Evolutionary conservation across 495 filamentous ascomycete genomes (phyloP).

Genomic region (Aspergillus cavernicola): DNA sequence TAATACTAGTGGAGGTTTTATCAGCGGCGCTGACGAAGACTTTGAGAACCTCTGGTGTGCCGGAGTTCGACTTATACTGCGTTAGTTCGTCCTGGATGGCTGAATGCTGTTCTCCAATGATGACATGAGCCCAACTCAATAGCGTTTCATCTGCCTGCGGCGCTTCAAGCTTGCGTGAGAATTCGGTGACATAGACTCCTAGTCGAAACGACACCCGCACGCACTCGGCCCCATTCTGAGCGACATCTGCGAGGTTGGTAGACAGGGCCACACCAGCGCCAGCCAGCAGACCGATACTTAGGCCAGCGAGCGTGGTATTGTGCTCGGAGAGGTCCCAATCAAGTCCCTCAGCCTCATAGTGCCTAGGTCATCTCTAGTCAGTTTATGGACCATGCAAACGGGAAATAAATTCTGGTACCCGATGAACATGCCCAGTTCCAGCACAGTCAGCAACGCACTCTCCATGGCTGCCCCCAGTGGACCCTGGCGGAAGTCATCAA

Average conservation of each 20-base stretch:
- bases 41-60: constrained; percentile 19
- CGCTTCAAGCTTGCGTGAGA: constrained; percentile 34
- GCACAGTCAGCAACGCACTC: constrained; percentile 18
- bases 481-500: constrained; percentile 1
- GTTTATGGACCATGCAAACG: not conserved
- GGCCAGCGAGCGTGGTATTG: constrained; percentile 28
- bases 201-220: constrained; percentile 34
- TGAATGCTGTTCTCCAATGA: constrained; percentile 26
- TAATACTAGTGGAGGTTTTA: constrained; percentile 35
- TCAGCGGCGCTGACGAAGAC: constrained; percentile 39
- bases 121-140: constrained; percentile 41
- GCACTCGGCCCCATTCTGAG: constrained; percentile 2
- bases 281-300: constrained; percentile 39
- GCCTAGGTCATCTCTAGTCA: constrained; percentile 4
- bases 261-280: constrained; percentile 36
- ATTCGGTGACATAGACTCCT: constrained; percentile 29
- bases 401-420: not conserved
- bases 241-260: constrained; percentile 20
- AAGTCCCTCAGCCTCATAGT: constrained; percentile 16
- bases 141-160: constrained; percentile 5
- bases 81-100: constrained; percentile 36
- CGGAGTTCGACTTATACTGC: constrained; percentile 18
- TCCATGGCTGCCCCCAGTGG: constrained; percentile 5
- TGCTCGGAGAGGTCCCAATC: constrained; percentile 22
- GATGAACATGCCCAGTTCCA: constrained; percentile 7